Percentiles rank a stretch among this genome's conserved stretches.
Conservation (phyloP, 1,284 basidiomycete genomes). For the Wallemia mellicola region DNA sequence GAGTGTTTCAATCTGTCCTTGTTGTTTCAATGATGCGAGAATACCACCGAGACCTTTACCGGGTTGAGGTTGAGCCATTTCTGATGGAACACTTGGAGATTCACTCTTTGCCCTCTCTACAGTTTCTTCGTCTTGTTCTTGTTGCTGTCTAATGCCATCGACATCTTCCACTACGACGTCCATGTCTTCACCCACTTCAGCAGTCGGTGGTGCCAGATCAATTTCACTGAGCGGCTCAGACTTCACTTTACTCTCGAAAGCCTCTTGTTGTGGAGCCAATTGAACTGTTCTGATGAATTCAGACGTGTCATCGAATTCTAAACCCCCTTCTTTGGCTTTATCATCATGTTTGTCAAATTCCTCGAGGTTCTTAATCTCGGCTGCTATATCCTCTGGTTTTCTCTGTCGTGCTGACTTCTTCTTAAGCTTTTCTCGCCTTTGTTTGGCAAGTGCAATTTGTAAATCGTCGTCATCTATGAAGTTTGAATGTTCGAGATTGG, state of each 20-base stretch:
- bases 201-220: conserved; percentile 14
- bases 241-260: conserved; percentile 13
- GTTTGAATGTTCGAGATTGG: conserved; percentile 23
- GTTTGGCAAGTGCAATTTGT: conserved; percentile 64
- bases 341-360: not conserved
- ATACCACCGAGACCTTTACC: conserved; percentile 60
- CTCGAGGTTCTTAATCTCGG: conserved; percentile 28
- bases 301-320: conserved; percentile 87
- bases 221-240: conserved; percentile 14
- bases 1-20: conserved; percentile 50
- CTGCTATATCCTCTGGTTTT: conserved; percentile 56
- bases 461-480: conserved; percentile 97
- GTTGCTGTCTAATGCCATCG: conserved; percentile 35
- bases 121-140: conserved; percentile 26
- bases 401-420: conserved; percentile 40
- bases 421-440: conserved; percentile 40
- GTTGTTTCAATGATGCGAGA: conserved; percentile 57
- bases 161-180: conserved; percentile 17
- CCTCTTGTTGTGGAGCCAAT: conserved; percentile 15
- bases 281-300: conserved; percentile 83
- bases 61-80: conserved; percentile 31
- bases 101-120: conserved; percentile 5
- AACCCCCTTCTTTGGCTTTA: conserved; percentile 8
- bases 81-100: conserved; percentile 1
- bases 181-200: conserved; percentile 16